A percentile compares a stretch with the other conserved stretches of the same genome.
phyloP scores from a whole-genome alignment of 805 yeast species.

The Candida ovalis region DNA sequence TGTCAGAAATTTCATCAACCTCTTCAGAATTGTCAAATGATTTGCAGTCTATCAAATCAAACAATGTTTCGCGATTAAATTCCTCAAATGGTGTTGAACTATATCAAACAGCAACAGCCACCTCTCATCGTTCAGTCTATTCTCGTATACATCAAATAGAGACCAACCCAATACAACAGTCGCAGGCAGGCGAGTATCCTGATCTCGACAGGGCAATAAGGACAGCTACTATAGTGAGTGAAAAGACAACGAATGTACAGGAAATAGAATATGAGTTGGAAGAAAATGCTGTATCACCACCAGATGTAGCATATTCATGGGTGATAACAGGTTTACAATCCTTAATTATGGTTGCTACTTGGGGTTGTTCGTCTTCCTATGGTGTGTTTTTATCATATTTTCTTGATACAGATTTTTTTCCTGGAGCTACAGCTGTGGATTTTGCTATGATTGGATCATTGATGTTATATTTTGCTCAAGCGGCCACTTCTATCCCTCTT shows the following conservation, averaged over 20 bases:
- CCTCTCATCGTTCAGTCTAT: neutral
- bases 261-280: neutral
- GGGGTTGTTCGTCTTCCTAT: slow-evolving; percentile 66
- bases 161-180: neutral
- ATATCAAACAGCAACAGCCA: neutral
- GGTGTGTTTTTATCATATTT: slow-evolving; percentile 59
- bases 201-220: neutral
- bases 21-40: neutral
- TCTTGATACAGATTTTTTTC: slow-evolving; percentile 42
- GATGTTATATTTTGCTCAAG: slow-evolving; percentile 12
- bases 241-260: neutral
- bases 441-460: slow-evolving; percentile 61
- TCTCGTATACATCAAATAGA: neutral
- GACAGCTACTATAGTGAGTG: neutral
- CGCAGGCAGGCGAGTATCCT: neutral
- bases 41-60: neutral
- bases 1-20: neutral
- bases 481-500: slow-evolving; percentile 9
- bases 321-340: slow-evolving; percentile 40
- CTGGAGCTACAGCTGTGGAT: slow-evolving; percentile 51
- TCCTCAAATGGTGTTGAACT: neutral
- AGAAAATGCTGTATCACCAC: neutral
- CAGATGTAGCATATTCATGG: slow-evolving; percentile 48
- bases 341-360: slow-evolving; percentile 46
- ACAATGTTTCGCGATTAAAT: neutral